A percentile compares a stretch with the other conserved stretches of the same genome.
Conservation (phyloP, 2,329 filamentous ascomycete species). For the Trichophyton mentagrophytes region DNA sequence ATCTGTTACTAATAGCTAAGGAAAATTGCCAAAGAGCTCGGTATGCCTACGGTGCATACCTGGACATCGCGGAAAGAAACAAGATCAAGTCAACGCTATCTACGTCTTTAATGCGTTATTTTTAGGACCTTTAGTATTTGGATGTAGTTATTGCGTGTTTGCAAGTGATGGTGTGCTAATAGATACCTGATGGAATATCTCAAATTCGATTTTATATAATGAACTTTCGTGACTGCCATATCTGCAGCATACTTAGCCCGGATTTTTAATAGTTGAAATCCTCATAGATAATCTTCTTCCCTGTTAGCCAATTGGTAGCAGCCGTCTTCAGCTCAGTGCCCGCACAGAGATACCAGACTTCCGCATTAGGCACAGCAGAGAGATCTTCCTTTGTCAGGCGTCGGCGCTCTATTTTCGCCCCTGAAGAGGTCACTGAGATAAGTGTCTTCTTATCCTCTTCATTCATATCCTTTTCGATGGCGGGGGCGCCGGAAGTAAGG, state of each 20-base stretch:
- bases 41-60: too few species aligned
- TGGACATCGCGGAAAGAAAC: too few species aligned
- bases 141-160: too few species aligned
- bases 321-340: slow-evolving; percentile 38
- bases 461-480: slow-evolving; percentile 10
- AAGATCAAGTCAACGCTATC: too few species aligned
- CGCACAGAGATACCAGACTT: slow-evolving; percentile 50
- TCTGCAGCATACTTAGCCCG: too few species aligned
- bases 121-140: too few species aligned
- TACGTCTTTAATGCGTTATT: too few species aligned
- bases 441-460: slow-evolving; percentile 32
- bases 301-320: slow-evolving; percentile 42
- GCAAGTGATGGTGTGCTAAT: too few species aligned
- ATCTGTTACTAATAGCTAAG: too few species aligned
- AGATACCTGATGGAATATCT: background rate
- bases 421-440: slow-evolving; percentile 22
- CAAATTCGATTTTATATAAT: too few species aligned
- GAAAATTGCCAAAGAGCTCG: too few species aligned
- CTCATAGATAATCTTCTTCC: slow-evolving; percentile 45
- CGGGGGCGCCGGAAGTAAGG: slow-evolving; percentile 42
- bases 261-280: slow-evolving; percentile 46
- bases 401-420: slow-evolving; percentile 30
- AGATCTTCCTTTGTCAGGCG: slow-evolving; percentile 40
- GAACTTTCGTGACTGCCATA: too few species aligned
- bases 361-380: slow-evolving; percentile 20